Evolutionary conservation across 2,329 filamentous ascomycete species (phyloP).

Genomic region (Xylariaceae sp.): DNA sequence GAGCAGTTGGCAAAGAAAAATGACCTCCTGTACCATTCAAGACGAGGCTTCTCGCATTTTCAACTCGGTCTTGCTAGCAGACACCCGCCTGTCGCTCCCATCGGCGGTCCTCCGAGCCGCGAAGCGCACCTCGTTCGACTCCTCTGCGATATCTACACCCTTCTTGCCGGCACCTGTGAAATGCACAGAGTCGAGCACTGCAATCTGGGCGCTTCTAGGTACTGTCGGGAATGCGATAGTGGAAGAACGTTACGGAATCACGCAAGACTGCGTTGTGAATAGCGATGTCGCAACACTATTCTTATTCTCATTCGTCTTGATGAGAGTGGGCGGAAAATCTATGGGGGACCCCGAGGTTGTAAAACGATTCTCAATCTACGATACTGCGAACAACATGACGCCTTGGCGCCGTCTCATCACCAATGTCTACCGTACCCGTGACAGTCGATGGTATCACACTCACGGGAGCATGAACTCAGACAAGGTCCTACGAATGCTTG

Average conservation of each 20-base stretch:
- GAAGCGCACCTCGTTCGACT: conserved; percentile 26
- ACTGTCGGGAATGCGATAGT: conserved; percentile 30
- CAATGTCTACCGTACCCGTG: conserved; percentile 35
- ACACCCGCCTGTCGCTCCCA: conserved; percentile 27
- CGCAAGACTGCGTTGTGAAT: conserved; percentile 26
- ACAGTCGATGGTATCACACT: conserved; percentile 35
- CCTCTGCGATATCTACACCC: conserved; percentile 19
- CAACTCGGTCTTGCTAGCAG: conserved; percentile 22
- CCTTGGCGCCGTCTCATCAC: conserved; percentile 33
- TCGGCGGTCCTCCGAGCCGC: conserved; percentile 22
- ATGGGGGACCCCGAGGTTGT: conserved; percentile 21
- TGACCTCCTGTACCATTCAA: conserved; percentile 28
- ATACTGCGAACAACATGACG: conserved; percentile 23
- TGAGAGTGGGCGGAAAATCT: conserved; percentile 24
- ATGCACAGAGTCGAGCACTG: conserved; percentile 30
- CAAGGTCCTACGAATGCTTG: conserved; percentile 33
- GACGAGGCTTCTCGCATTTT: conserved; percentile 31
- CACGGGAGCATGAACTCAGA: conserved; percentile 34
- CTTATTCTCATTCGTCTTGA: conserved; percentile 29
- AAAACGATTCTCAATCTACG: conserved; percentile 24
- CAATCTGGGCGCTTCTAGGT: conserved; percentile 30
- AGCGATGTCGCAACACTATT: conserved; percentile 31
- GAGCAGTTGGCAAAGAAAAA: neutral
- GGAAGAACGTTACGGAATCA: conserved; percentile 18
- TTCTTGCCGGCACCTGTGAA: conserved; percentile 31